Conservation (phyloP, 371 early-diverging fungal genomes). For the Mucor mucedo region DNA sequence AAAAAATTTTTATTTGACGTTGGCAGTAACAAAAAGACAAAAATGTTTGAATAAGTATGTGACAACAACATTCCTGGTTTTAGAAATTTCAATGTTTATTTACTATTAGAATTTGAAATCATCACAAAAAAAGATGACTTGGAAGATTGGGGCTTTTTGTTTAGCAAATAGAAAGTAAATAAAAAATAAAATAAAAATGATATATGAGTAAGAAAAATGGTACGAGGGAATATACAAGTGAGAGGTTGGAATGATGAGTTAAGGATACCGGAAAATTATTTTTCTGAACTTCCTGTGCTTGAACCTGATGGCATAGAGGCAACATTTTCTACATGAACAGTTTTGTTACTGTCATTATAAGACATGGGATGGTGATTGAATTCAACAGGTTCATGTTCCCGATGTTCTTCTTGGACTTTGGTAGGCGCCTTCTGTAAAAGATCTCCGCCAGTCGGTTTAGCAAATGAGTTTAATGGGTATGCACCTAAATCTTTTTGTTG, state of each 20-base stretch:
- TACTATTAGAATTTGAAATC: neutral
- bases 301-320: neutral
- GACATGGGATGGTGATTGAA: constrained; percentile 19
- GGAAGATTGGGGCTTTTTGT: neutral
- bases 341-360: neutral
- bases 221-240: neutral
- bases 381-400: constrained; percentile 8
- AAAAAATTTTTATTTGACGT: neutral
- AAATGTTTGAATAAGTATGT: neutral
- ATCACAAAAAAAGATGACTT: neutral
- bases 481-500: constrained; percentile 42
- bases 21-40: neutral
- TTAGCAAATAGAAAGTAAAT: neutral
- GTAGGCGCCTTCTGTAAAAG: constrained; percentile 24
- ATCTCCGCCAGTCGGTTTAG: constrained; percentile 13
- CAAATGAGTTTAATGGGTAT: neutral
- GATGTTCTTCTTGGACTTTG: constrained; percentile 12
- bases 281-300: neutral
- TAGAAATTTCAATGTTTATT: neutral
- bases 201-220: neutral
- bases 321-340: neutral
- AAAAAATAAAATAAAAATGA: neutral
- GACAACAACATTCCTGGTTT: constrained; percentile 4
- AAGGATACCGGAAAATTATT: neutral
- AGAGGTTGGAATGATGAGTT: neutral